These are phyloP conservation scores for Fusarium tjaetaba DNA, from an alignment of 2,329 filamentous ascomycete genomes.

Conservation along the genomic window DNA sequence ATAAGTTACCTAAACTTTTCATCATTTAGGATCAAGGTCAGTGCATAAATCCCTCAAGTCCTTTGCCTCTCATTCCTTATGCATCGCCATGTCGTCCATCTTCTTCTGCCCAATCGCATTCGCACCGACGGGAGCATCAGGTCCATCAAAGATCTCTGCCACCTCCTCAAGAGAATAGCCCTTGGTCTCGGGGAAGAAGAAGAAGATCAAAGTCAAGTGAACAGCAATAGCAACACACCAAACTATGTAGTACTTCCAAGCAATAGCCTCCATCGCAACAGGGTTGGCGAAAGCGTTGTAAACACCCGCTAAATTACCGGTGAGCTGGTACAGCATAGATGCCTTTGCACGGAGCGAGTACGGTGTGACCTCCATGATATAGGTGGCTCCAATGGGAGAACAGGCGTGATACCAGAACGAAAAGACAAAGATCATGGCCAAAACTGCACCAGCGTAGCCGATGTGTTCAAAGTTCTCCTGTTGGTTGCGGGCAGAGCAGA, in stretches of 20 bases:
- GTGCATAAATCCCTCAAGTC: too few relatives aligned
- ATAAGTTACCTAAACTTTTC: too few relatives aligned
- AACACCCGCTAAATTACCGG: conserved; percentile 41
- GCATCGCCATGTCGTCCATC: conserved; percentile 8
- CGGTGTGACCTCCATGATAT: conserved; percentile 56
- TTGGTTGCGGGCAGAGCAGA: conserved; percentile 50
- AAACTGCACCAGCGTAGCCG: conserved; percentile 54
- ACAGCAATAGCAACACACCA: conserved; percentile 49
- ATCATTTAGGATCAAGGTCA: too few relatives aligned
- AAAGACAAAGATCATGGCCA: conserved; percentile 50
- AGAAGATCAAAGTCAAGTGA: conserved; percentile 41
- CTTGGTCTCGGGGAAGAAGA: conserved; percentile 43
- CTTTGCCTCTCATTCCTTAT: background rate
- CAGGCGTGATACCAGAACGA: conserved; percentile 45
- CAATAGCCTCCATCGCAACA: conserved; percentile 52
- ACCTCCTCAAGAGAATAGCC: conserved; percentile 39
- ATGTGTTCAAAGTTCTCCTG: conserved; percentile 38
- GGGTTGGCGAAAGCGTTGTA: conserved; percentile 57
- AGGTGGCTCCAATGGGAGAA: conserved; percentile 55
- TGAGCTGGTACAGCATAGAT: conserved; percentile 45
- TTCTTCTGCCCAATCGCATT: conserved; percentile 36
- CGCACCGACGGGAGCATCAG: conserved; percentile 27
- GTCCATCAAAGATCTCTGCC: conserved; percentile 37
- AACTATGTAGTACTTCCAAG: conserved; percentile 57
- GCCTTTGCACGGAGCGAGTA: conserved; percentile 46